Evolutionary conservation across 495 filamentous ascomycete species (phyloP).

Genomic region (Sabuloglossum arenarium): DNA sequence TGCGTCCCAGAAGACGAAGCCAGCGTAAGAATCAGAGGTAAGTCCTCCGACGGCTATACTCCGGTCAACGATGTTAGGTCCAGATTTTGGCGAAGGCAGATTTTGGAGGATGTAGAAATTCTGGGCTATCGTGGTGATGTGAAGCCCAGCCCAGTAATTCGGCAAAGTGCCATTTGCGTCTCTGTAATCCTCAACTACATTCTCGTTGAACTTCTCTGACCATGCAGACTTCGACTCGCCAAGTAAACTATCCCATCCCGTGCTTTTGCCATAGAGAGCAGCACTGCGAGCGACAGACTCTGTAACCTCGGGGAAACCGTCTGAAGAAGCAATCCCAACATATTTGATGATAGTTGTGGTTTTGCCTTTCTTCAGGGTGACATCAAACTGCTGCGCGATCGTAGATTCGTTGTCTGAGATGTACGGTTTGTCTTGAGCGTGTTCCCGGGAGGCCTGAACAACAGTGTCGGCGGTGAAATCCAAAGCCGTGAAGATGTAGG

Average conservation of each 20-base stretch:
- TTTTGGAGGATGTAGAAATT: conserved; percentile 53
- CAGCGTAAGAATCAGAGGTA: conserved; percentile 40
- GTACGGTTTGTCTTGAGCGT: conserved; percentile 24
- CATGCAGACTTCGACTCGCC: conserved; percentile 31
- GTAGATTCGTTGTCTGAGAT: conserved; percentile 34
- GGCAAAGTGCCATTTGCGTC: conserved; percentile 41
- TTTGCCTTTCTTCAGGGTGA: conserved; percentile 27
- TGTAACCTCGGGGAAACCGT: conserved; percentile 35
- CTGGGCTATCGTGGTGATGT: conserved; percentile 43
- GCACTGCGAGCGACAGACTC: conserved; percentile 28
- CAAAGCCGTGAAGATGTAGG: conserved; percentile 33
- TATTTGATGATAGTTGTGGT: conserved; percentile 33
- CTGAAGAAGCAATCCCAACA: conserved; percentile 37
- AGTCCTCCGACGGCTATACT: conserved; percentile 42
- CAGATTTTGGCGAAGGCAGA: conserved; percentile 28
- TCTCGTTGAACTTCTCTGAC: conserved; percentile 26
- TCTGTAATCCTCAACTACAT: conserved; percentile 40
- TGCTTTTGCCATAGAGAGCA: conserved; percentile 18
- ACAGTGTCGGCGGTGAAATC: conserved; percentile 24
- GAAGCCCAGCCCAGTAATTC: conserved; percentile 32
- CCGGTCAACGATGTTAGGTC: conserved; percentile 13
- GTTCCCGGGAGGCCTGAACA: conserved; percentile 24
- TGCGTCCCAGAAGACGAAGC: conserved; percentile 44
- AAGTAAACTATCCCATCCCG: conserved; percentile 28
- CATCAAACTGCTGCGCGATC: conserved; percentile 32